A percentile compares a stretch with the other conserved stretches of the same genome.
phyloP scores from a whole-genome alignment of 2,329 filamentous ascomycete genomes.

The Chaetomiaceae sp. region DNA sequence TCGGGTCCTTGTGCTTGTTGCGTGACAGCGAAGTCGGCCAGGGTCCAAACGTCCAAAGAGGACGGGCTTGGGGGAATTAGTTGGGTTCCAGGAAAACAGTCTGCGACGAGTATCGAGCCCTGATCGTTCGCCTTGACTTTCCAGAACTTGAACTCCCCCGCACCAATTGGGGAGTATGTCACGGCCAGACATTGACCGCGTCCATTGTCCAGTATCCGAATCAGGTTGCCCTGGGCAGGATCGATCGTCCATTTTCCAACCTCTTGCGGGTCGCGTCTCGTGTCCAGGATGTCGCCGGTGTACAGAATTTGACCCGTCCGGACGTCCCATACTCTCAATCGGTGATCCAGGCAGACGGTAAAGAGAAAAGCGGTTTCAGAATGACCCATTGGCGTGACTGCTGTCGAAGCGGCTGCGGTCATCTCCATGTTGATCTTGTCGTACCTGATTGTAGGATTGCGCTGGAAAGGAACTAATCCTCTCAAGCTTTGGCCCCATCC shows the following conservation, averaged over 20 bases:
- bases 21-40: conserved; percentile 67
- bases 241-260: conserved; percentile 69
- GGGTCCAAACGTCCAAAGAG: conserved; percentile 69
- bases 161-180: conserved; percentile 81
- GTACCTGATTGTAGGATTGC: conserved; percentile 57
- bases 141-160: conserved; percentile 95
- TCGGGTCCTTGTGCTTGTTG: conserved; percentile 44
- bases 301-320: conserved; percentile 71
- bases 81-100: conserved; percentile 58
- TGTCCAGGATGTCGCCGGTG: conserved; percentile 70
- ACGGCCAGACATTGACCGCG: conserved; percentile 55
- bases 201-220: conserved; percentile 60
- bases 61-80: conserved; percentile 65
- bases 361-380: conserved; percentile 54
- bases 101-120: conserved; percentile 59
- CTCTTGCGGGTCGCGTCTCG: conserved; percentile 60
- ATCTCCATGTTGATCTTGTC: conserved; percentile 60
- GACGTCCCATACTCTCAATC: conserved; percentile 83
- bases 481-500: conserved; percentile 64
- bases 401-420: conserved; percentile 59
- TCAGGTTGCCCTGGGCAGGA: conserved; percentile 68
- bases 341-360: conserved; percentile 84
- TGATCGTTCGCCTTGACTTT: conserved; percentile 59
- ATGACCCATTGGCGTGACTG: conserved; percentile 46
- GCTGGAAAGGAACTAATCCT: conserved; percentile 60